Evolutionary conservation across 2,329 filamentous ascomycete species (phyloP), one percentile per base, ranked within the genome.

Genomic region (Diaporthe citriasiana): DNA sequence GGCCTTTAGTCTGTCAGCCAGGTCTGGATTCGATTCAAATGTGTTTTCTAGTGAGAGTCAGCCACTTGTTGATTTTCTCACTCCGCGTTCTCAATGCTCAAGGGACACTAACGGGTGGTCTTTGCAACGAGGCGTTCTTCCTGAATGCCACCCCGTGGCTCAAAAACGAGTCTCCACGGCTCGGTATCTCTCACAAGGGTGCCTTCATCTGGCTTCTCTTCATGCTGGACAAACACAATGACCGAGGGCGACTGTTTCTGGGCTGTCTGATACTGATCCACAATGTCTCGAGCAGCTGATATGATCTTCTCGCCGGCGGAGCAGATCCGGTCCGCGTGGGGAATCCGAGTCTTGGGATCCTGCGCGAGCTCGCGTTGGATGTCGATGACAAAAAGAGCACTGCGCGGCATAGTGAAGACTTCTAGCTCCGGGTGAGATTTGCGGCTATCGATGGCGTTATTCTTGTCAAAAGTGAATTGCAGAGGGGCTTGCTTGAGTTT

Each of bases 301-400:
- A 82, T 74, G 51, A 82, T 80, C 33, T 73, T 68, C 10, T 71
- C 56, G 25, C 73, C 77, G 6, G 78, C 78, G n/a, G 66, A 63
- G 13, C 42, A 65, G 71, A 82, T 74, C 4, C 79, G 76, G 1
- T 76, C 78, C 2, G 80, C 77, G 68, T 79, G 70, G 1, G 80
- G 78, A 51, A 82, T 78, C 17, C 73, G 60, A 19, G 79, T 81
- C 19, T 72, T 30, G 1, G 78, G 77, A 68, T 80, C 75, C 0
- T 66, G 70, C 12, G 79, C 78, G 45, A 82, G 78, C 42, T 80
- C 79, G 55, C 80, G 78, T 63, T 82, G 81, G 73, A 82, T 81
- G 76, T 82, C 81, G 66, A 82, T 79, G 38, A 82, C 79, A 70
- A 82, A 82, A 47, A 82, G 79, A 19, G 80, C 78, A 25, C 75